phyloP scores from a whole-genome alignment of 2,329 filamentous ascomycete genomes.

The Aspergillus felis region DNA sequence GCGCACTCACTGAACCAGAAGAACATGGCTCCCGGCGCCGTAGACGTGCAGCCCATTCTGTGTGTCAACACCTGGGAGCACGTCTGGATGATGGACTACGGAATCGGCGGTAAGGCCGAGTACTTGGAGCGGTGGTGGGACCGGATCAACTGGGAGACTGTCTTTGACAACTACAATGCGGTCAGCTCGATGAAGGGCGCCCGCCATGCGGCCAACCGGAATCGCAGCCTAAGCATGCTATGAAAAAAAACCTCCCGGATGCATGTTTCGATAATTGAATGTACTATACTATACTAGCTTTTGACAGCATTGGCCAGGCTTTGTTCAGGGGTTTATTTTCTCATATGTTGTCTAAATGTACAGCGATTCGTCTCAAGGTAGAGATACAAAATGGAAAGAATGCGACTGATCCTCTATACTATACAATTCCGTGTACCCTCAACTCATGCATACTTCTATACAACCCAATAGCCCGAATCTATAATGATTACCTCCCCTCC shows the following conservation, averaged over 20 bases:
- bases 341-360: conserved; percentile 17
- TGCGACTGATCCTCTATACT: conserved; percentile 20
- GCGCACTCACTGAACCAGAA: conserved; percentile 31
- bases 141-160: conserved; percentile 76
- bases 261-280: conserved; percentile 23
- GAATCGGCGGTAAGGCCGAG: conserved; percentile 66
- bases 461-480: neutral
- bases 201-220: conserved; percentile 16
- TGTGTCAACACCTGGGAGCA: conserved; percentile 98
- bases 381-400: conserved; percentile 5
- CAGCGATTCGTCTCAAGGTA: conserved; percentile 15
- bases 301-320: conserved; percentile 7
- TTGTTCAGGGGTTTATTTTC: conserved; percentile 10
- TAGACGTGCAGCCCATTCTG: conserved; percentile 69
- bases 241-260: conserved; percentile 9
- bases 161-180: conserved; percentile 48
- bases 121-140: conserved; percentile 86
- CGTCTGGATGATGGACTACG: conserved; percentile 81
- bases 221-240: conserved; percentile 25
- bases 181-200: conserved; percentile 22
- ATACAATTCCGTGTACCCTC: conserved; percentile 19
- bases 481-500: conserved; percentile 26
- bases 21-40: conserved; percentile 37
- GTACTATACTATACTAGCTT: conserved; percentile 18
- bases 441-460: conserved; percentile 1